phyloP scores from a whole-genome alignment of 495 filamentous ascomycete species.

The Parachaetomium inaequale region DNA sequence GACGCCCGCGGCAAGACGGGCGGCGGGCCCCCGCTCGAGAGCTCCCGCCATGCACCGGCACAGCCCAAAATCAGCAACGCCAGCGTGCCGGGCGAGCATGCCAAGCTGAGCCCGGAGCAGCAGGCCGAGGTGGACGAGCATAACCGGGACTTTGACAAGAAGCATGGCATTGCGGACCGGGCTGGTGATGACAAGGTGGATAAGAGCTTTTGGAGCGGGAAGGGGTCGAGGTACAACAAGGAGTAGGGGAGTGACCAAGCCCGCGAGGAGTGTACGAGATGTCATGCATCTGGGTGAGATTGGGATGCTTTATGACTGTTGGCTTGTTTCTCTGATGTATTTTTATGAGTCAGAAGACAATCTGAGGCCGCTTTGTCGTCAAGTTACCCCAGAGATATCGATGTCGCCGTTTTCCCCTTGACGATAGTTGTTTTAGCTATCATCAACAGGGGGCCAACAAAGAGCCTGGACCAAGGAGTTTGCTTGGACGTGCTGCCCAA shows the following conservation, averaged over 20 bases:
- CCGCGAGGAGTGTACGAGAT: no score
- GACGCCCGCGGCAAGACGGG: conserved; percentile 36
- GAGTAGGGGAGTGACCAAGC: neutral
- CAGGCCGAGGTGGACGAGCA: conserved; percentile 50
- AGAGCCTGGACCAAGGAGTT: no score
- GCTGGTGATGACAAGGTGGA: conserved; percentile 47
- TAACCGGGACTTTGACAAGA: conserved; percentile 50
- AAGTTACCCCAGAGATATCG: no score
- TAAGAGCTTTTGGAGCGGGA: conserved; percentile 46
- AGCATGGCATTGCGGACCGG: conserved; percentile 40
- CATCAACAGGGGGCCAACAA: no score
- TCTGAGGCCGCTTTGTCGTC: neutral
- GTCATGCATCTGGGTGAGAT: no score
- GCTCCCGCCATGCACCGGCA: conserved; percentile 37
- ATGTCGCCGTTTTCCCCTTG: no score
- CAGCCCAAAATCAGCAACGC: conserved; percentile 48
- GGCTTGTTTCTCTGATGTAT: no score
- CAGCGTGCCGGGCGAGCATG: conserved; percentile 31
- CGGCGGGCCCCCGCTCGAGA: conserved; percentile 41
- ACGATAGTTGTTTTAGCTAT: no score
- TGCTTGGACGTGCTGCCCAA: no score
- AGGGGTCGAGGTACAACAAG: conserved; percentile 12
- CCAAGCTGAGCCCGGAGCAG: conserved; percentile 44
- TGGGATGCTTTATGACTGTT: neutral
- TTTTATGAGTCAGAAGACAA: neutral